Conservation (phyloP, 352 stramenopile species). For the Elongisporangium prolatum region DNA sequence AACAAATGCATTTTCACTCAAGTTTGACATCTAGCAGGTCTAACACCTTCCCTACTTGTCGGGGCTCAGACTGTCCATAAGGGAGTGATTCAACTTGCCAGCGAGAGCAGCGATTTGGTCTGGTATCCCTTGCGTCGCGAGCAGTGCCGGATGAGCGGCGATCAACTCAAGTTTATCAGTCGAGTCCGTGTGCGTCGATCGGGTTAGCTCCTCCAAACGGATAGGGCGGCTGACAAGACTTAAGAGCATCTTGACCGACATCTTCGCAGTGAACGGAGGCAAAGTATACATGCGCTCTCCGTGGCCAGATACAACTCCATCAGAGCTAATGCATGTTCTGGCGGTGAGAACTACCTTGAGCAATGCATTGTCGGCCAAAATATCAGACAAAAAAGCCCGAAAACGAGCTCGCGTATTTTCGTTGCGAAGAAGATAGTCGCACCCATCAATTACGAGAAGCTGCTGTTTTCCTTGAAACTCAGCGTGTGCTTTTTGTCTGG, state of each 20-base stretch:
- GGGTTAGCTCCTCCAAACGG: conserved; percentile 61
- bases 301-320: conserved; percentile 61
- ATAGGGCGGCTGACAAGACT: conserved; percentile 72
- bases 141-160: conserved; percentile 57
- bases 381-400: conserved; percentile 56
- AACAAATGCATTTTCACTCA: too few species aligned
- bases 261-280: conserved; percentile 64
- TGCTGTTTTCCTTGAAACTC: conserved; percentile 52
- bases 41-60: too few species aligned
- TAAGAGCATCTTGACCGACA: conserved; percentile 67
- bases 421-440: conserved; percentile 54
- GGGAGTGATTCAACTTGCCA: conserved; percentile 54
- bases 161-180: conserved; percentile 72
- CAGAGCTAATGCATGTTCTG: conserved; percentile 49
- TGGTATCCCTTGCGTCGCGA: conserved; percentile 54
- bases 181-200: conserved; percentile 18
- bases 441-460: conserved; percentile 68
- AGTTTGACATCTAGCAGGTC: too few species aligned
- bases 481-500: conserved; percentile 40
- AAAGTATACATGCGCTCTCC: conserved; percentile 67
- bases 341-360: conserved; percentile 76
- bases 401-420: conserved; percentile 53
- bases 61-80: conserved; percentile 41
- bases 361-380: conserved; percentile 62
- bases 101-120: conserved; percentile 71